Conservation (phyloP, 176 grass and related monocot species). For the Bothriochloa decipiens region DNA sequence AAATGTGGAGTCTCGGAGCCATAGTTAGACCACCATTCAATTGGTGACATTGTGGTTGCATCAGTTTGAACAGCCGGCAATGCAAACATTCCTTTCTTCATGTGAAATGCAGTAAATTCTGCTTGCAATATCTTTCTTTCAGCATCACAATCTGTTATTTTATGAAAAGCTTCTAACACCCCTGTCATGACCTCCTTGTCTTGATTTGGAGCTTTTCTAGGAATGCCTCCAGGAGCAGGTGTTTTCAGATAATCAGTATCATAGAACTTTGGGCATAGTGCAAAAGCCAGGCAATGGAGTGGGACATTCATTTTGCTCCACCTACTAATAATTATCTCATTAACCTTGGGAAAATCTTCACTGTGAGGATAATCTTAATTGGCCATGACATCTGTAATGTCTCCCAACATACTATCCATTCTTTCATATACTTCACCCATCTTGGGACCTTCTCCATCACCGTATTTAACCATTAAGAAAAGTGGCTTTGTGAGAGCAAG, state of each 20-base stretch:
- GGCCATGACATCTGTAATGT: neutral
- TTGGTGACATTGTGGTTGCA: too few species aligned
- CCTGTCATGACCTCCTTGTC: too few species aligned
- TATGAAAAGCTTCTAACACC: too few species aligned
- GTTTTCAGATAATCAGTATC: neutral
- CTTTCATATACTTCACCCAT: neutral
- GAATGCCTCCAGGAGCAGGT: too few species aligned
- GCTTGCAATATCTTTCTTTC: too few species aligned
- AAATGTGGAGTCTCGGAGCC: too few species aligned
- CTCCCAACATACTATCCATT: constrained; percentile 5
- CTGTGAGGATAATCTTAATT: neutral
- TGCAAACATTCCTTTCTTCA: too few species aligned
- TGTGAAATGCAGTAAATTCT: too few species aligned
- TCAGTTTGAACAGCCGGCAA: too few species aligned
- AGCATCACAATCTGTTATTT: too few species aligned
- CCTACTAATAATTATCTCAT: neutral
- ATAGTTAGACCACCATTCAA: too few species aligned
- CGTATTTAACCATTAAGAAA: neutral
- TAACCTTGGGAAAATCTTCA: neutral
- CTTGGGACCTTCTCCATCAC: neutral
- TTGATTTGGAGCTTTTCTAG: too few species aligned
- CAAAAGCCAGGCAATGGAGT: neutral
- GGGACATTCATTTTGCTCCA: neutral
- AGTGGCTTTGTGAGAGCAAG: neutral
- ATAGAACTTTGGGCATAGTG: neutral